phyloP scores from a whole-genome alignment of 163 green algal species.

The Scenedesmus sp. region DNA sequence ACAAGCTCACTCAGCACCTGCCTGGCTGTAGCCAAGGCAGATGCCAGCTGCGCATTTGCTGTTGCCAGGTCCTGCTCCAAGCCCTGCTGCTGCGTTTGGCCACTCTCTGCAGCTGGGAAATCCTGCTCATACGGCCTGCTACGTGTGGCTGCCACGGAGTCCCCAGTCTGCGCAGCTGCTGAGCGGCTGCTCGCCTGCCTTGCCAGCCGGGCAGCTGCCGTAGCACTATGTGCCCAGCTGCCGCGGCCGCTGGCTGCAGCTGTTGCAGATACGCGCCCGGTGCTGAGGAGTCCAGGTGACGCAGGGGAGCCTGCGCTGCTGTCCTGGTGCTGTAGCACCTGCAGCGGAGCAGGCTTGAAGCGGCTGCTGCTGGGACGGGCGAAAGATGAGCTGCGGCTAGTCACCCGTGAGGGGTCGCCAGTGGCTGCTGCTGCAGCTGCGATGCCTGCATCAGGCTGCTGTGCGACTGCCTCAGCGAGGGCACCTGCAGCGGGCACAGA shows the following conservation, averaged over 20 bases:
- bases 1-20: slow-evolving; percentile 54
- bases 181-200: slow-evolving; percentile 26
- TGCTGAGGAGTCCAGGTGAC: background rate
- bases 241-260: background rate
- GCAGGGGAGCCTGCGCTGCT: background rate
- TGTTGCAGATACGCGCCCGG: background rate
- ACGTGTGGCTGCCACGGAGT: background rate
- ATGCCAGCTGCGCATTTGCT: slow-evolving; percentile 43
- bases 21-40: slow-evolving; percentile 52
- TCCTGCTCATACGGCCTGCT: background rate
- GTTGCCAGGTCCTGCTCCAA: slow-evolving; percentile 12
- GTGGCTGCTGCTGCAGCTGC: background rate
- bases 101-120: background rate
- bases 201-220: slow-evolving; percentile 23
- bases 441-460: background rate
- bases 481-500: background rate
- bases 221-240: slow-evolving; percentile 24
- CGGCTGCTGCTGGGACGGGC: background rate
- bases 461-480: slow-evolving; percentile 2
- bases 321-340: background rate
- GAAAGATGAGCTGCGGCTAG: background rate
- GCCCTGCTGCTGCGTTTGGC: background rate
- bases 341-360: background rate
- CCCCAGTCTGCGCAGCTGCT: background rate
- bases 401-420: background rate